phyloP scores from a whole-genome alignment of 306 rosid genomes.

The Vigna hirtella region DNA sequence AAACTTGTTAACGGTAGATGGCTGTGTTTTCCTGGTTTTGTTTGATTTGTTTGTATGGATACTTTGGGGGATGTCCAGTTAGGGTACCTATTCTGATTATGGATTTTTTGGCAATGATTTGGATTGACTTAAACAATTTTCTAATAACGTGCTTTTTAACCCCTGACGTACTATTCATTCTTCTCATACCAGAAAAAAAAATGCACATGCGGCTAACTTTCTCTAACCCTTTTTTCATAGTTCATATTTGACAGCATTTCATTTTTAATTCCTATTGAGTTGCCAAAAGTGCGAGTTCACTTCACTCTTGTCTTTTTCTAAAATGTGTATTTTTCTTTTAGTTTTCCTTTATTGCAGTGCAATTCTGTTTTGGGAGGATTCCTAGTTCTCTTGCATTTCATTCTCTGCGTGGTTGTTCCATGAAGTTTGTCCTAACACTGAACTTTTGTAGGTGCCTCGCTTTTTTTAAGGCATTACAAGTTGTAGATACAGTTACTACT shows the following conservation, averaged over 20 bases:
- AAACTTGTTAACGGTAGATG: background rate
- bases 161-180: slow-evolving; percentile 1
- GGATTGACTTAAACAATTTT: slow-evolving; percentile 4
- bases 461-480: slow-evolving; percentile 30
- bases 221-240: slow-evolving; percentile 6
- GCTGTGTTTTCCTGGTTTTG: slow-evolving; percentile 19
- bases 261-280: background rate
- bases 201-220: background rate
- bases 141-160: slow-evolving; percentile 5
- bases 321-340: background rate
- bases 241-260: background rate
- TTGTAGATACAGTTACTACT: slow-evolving; percentile 44
- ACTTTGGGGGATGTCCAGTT: background rate
- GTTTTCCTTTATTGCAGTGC: slow-evolving; percentile 2
- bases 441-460: slow-evolving; percentile 46
- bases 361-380: background rate
- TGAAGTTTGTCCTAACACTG: slow-evolving; percentile 35
- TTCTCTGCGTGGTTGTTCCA: slow-evolving; percentile 22
- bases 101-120: background rate
- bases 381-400: background rate
- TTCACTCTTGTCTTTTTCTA: slow-evolving; percentile 8
- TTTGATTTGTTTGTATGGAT: background rate
- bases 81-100: background rate
- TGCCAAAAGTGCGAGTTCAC: background rate
- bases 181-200: slow-evolving; percentile 8